phyloP scores from a whole-genome alignment of 2,329 filamentous ascomycete genomes.

The Colletotrichum eremochloae region DNA sequence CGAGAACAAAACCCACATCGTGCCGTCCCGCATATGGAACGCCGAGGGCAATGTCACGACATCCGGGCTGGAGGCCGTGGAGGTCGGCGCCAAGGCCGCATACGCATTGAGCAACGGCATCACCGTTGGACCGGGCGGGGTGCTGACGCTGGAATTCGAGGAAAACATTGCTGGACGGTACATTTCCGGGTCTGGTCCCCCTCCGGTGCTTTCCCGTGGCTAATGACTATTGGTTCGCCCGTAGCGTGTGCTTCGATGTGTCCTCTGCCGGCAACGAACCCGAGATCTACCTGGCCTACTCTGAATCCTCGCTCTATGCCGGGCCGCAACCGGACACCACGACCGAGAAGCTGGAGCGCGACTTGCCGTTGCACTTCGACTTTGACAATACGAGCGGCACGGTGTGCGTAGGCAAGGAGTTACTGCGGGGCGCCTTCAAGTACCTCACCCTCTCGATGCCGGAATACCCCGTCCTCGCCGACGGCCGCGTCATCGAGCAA shows the following conservation, averaged over 20 bases:
- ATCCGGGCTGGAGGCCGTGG: conserved; percentile 18
- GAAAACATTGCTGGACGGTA: conserved; percentile 58
- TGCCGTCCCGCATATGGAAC: conserved; percentile 50
- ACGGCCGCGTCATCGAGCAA: conserved; percentile 1
- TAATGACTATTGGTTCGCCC: conserved; percentile 4
- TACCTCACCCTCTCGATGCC: conserved; percentile 58
- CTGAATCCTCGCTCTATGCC: conserved; percentile 45
- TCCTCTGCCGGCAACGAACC: conserved; percentile 47
- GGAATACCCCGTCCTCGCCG: conserved; percentile 51
- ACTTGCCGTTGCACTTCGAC: conserved; percentile 47
- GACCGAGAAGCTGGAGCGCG: conserved; percentile 44
- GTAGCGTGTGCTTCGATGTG: conserved; percentile 53
- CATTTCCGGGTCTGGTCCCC: neutral
- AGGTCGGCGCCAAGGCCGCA: conserved; percentile 33
- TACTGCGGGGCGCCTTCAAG: conserved; percentile 57
- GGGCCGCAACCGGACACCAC: conserved; percentile 45
- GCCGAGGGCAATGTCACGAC: conserved; percentile 51
- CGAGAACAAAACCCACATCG: conserved; percentile 51
- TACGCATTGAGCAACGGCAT: conserved; percentile 42
- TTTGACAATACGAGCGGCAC: conserved; percentile 48
- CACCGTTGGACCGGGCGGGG: conserved; percentile 49
- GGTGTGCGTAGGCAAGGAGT: conserved; percentile 50
- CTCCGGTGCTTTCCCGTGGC: neutral
- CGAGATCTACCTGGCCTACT: conserved; percentile 45
- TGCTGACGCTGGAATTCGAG: conserved; percentile 55